These are phyloP conservation scores for Piromyces sp. DNA, from an alignment of 192 early-diverging fungal genomes.

Conservation along the genomic window DNA sequence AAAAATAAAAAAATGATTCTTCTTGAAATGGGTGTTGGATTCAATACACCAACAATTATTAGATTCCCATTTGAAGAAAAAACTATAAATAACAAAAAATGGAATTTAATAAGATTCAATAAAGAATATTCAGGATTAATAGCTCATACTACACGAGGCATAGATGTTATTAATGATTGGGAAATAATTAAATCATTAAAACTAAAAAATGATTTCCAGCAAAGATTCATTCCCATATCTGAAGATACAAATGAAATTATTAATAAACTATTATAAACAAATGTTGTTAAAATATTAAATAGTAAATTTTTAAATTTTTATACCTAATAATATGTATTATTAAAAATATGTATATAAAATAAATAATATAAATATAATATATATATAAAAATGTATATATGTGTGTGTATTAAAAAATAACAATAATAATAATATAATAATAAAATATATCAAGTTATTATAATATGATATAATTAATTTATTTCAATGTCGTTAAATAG, in stretches of 20 bases:
- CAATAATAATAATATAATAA: too few species aligned
- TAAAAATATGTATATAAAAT: too few species aligned
- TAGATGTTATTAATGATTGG: background rate
- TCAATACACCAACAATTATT: background rate
- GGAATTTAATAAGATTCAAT: background rate
- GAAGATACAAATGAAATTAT: background rate
- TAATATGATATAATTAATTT: too few species aligned
- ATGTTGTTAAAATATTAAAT: too few species aligned
- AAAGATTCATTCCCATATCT: background rate
- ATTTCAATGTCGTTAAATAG: too few species aligned
- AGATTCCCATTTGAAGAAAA: background rate
- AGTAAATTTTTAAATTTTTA: too few species aligned
- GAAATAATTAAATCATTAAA: background rate
- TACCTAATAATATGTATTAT: too few species aligned
- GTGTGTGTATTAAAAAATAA: too few species aligned
- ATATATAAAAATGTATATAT: too few species aligned
- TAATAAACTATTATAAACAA: background rate
- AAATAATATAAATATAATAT: too few species aligned
- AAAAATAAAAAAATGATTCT: background rate
- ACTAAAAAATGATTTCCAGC: background rate
- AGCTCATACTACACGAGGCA: background rate
- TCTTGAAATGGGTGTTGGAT: background rate
- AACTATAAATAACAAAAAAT: background rate
- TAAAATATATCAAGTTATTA: too few species aligned
- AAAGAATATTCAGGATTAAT: background rate